phyloP scores from a whole-genome alignment of 352 stramenopile species.

The Pythium myriotylum region DNA sequence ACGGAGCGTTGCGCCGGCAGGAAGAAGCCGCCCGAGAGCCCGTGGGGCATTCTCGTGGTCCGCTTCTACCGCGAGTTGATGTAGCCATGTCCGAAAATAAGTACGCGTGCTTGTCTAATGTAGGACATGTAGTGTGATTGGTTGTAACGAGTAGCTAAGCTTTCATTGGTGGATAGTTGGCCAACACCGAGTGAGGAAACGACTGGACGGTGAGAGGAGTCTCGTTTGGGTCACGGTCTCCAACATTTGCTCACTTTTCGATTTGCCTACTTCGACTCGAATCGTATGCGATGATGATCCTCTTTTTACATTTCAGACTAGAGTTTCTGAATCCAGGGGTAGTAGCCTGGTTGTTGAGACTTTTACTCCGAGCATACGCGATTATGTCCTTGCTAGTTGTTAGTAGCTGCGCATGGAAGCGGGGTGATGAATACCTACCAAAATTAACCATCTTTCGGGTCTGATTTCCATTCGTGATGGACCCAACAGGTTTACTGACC shows the following conservation, averaged over 20 bases:
- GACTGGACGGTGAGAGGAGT: slow-evolving; percentile 15
- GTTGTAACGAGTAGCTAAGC: neutral
- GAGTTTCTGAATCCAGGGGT: slow-evolving; percentile 90
- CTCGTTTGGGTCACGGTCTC: neutral
- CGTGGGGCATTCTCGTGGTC: slow-evolving; percentile 28
- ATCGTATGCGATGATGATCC: slow-evolving; percentile 78
- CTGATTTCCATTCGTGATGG: slow-evolving; percentile 89
- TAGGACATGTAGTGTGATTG: neutral
- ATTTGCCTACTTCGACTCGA: slow-evolving; percentile 1
- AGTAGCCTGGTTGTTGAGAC: slow-evolving; percentile 86
- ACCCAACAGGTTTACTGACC: slow-evolving; percentile 80
- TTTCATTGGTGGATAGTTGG: slow-evolving; percentile 18
- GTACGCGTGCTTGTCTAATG: no score
- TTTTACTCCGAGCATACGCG: slow-evolving; percentile 72
- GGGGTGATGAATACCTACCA: slow-evolving; percentile 80
- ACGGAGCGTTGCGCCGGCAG: slow-evolving; percentile 55
- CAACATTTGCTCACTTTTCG: slow-evolving; percentile 1
- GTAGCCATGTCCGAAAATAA: slow-evolving; percentile 18
- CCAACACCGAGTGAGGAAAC: slow-evolving; percentile 10
- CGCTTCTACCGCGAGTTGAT: no score
- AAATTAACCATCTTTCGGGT: slow-evolving; percentile 91
- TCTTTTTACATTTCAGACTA: slow-evolving; percentile 89
- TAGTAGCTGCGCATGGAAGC: slow-evolving; percentile 16
- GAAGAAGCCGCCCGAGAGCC: slow-evolving; percentile 59
- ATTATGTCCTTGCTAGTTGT: no score